Percentiles rank a stretch among this genome's conserved stretches.
Conservation (phyloP, 1,284 basidiomycete genomes). For the Somion occarium region DNA sequence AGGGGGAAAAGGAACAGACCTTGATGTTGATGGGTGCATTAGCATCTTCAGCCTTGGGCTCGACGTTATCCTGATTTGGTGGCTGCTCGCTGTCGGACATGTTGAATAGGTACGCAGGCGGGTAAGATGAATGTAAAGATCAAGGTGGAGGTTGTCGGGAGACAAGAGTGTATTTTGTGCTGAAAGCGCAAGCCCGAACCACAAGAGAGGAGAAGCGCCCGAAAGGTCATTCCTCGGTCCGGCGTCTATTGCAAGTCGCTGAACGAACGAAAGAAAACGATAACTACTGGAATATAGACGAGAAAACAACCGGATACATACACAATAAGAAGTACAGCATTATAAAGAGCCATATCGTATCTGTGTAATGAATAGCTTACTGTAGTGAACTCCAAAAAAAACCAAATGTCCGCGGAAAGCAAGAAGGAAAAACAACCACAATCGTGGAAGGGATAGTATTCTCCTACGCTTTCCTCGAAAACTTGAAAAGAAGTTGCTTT, state of each 20-base stretch:
- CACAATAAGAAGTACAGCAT: no score
- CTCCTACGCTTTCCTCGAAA: slow-evolving; percentile 37
- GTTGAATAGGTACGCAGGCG: not conserved
- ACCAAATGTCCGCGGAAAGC: not conserved
- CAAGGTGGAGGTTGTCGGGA: not conserved
- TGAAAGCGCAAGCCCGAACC: not conserved
- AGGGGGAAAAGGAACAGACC: slow-evolving; percentile 33
- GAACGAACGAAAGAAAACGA: no score
- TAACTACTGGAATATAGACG: no score
- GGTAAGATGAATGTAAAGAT: not conserved
- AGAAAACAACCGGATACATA: no score
- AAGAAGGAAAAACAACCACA: not conserved
- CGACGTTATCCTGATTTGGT: slow-evolving; percentile 34
- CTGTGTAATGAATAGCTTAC: no score
- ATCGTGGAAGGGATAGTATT: no score
- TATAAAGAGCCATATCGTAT: no score
- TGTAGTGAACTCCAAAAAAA: no score
- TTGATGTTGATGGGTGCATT: slow-evolving; percentile 82
- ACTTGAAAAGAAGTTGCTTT: slow-evolving; percentile 42
- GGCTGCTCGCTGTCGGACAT: slow-evolving; percentile 68
- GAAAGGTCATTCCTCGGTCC: not conserved
- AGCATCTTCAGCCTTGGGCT: slow-evolving; percentile 54
- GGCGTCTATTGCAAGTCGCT: no score
- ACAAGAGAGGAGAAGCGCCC: not conserved
- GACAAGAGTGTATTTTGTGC: not conserved